Conservation (phyloP, 2,329 filamentous ascomycete species). For the Aspergillus felis region DNA sequence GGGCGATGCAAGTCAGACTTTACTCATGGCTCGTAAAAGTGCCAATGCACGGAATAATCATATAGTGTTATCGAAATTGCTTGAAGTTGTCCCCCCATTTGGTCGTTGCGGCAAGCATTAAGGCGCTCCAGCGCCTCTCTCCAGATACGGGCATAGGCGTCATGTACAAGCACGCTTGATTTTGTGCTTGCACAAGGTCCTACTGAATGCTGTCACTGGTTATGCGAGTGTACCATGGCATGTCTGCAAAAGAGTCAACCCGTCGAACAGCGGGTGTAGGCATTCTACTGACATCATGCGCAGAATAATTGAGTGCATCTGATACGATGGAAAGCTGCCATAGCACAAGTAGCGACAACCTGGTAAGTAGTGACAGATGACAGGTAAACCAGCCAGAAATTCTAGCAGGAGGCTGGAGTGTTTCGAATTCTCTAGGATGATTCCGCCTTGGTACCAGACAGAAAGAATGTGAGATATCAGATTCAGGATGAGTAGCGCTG, state of each 20-base stretch:
- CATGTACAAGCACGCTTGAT: neutral
- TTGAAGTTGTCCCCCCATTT: neutral
- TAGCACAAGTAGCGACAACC: neutral
- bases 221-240: neutral
- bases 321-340: neutral
- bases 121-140: neutral
- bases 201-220: neutral
- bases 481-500: constrained; percentile 3
- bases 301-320: neutral
- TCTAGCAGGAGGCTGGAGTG: neutral
- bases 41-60: neutral
- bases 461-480: constrained; percentile 27
- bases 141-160: neutral
- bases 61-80: neutral
- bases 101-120: neutral
- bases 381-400: neutral
- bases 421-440: neutral
- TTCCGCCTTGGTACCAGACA: neutral
- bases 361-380: neutral
- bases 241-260: neutral
- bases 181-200: neutral
- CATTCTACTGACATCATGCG: neutral
- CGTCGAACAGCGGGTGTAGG: neutral
- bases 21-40: neutral
- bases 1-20: neutral